These are phyloP conservation scores for Alloteropsis semialata DNA, from an alignment of 176 grass and related monocot species.

Conservation along the genomic window DNA sequence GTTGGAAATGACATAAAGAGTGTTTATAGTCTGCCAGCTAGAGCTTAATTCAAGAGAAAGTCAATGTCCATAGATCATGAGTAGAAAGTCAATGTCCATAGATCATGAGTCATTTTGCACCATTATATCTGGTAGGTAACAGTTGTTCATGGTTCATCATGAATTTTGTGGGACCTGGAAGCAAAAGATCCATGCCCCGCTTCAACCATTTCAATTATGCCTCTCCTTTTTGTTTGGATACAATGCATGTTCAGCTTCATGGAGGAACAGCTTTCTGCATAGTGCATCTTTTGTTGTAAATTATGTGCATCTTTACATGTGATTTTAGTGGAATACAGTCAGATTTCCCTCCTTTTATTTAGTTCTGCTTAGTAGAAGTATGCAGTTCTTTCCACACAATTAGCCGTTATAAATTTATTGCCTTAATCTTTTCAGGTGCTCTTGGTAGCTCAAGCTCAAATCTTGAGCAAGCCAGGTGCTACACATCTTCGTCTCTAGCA, in stretches of 20 bases:
- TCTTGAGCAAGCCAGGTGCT: slow-evolving; percentile 26
- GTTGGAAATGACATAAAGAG: neutral
- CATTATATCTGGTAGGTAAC: neutral
- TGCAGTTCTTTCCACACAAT: neutral
- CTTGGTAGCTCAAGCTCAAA: slow-evolving; percentile 38
- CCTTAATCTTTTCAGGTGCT: slow-evolving; percentile 30
- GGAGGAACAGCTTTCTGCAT: no score
- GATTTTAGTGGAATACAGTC: neutral
- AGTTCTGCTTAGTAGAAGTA: neutral
- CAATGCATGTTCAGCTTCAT: neutral
- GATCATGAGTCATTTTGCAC: neutral
- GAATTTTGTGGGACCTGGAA: neutral
- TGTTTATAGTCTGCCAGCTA: neutral
- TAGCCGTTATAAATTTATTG: neutral
- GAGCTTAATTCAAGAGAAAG: neutral
- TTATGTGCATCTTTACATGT: neutral
- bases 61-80: no score
- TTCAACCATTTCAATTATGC: neutral
- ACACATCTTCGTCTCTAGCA: slow-evolving; percentile 21
- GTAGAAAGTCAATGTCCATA: neutral
- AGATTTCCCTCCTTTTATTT: neutral
- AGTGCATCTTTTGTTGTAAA: neutral
- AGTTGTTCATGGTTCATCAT: neutral
- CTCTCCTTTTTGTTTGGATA: neutral
- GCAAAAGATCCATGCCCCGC: neutral